A percentile compares a stretch with the other conserved stretches of the same genome.
Evolutionary conservation across 768 basidiomycete genomes (phyloP).

Genomic region (Strobilomyces confusus): DNA sequence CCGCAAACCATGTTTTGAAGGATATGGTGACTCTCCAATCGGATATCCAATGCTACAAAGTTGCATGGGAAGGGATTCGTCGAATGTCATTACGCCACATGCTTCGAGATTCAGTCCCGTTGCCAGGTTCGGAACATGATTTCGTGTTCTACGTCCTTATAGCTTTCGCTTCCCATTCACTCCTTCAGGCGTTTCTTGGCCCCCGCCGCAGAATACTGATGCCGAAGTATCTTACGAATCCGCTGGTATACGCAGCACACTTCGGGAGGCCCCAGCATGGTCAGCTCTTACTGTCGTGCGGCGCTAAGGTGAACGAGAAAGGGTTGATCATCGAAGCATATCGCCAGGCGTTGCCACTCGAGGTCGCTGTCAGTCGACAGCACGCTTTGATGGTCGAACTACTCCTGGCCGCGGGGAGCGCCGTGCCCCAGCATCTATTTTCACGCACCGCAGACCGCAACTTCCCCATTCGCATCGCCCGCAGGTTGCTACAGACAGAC

Average conservation of each 20-base stretch:
- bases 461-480: slow-evolving; percentile 2
- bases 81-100: neutral
- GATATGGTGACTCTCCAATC: slow-evolving; percentile 1
- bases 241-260: slow-evolving; percentile 10
- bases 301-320: slow-evolving; percentile 2
- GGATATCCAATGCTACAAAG: neutral
- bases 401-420: neutral
- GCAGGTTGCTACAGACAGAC: slow-evolving; percentile 6
- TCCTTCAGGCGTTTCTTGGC: slow-evolving; percentile 3
- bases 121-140: slow-evolving; percentile 3
- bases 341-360: slow-evolving; percentile 1
- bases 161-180: neutral
- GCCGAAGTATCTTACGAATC: slow-evolving; percentile 1
- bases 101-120: neutral
- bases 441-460: neutral
- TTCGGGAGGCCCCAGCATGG: slow-evolving; percentile 7
- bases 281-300: neutral
- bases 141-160: slow-evolving; percentile 8
- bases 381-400: slow-evolving; percentile 1
- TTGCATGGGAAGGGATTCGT: slow-evolving; percentile 1
- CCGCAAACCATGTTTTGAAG: neutral
- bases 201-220: neutral
- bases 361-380: slow-evolving; percentile 5
- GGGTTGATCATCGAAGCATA: slow-evolving; percentile 4
- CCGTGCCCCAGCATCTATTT: slow-evolving; percentile 3